Percentiles rank a stretch among this genome's conserved stretches.
phyloP scores from a whole-genome alignment of 225 moss, liverwort and hornwort genomes.

The Antitrichia curtipendula region DNA sequence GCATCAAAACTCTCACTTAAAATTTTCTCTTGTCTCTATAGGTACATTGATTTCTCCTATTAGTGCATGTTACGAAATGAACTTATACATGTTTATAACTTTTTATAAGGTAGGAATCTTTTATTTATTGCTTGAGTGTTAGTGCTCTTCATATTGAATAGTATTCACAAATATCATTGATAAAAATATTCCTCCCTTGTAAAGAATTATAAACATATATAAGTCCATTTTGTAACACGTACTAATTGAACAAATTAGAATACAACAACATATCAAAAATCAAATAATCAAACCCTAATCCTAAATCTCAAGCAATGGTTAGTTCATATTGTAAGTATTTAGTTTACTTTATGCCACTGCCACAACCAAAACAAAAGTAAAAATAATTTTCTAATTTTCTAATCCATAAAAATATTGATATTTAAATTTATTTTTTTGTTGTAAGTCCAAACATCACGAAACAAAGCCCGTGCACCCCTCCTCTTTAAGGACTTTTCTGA shows the following conservation, averaged over 20 bases:
- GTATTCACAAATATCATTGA: neutral
- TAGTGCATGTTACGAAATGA: neutral
- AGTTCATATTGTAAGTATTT: neutral
- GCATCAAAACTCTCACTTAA: too few species aligned
- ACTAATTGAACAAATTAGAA: neutral
- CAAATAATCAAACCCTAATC: neutral
- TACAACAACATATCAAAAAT: neutral
- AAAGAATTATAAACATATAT: neutral
- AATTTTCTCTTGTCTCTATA: too few species aligned
- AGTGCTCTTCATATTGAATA: neutral
- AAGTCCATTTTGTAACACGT: rapidly evolving
- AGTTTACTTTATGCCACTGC: too few species aligned
- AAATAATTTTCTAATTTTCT: too few species aligned
- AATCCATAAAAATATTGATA: too few species aligned
- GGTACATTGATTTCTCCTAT: neutral
- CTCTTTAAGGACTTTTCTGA: too few species aligned
- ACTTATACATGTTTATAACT: neutral
- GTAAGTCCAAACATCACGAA: too few species aligned
- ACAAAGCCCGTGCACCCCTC: too few species aligned
- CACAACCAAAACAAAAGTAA: too few species aligned
- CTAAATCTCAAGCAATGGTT: neutral
- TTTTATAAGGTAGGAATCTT: neutral
- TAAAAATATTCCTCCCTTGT: neutral
- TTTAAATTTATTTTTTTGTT: too few species aligned
- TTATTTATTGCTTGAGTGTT: neutral